These are phyloP conservation scores for Fusarium sp. DNA, from an alignment of 2,329 filamentous ascomycete genomes.

Conservation along the genomic window DNA sequence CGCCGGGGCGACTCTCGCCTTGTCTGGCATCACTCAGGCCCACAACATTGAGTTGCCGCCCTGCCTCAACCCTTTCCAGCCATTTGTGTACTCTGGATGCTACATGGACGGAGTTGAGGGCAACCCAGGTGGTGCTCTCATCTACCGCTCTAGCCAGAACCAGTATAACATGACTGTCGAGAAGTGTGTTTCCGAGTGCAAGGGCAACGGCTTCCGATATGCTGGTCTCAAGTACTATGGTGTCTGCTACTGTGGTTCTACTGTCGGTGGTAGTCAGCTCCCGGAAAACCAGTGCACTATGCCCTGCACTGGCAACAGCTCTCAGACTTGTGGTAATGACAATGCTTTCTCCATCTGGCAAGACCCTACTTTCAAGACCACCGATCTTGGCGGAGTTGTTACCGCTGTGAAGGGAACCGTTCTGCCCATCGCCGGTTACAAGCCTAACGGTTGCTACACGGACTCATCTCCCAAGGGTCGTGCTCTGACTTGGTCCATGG, in stretches of 20 bases:
- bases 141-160: conserved; percentile 59
- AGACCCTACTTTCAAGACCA: conserved; percentile 65
- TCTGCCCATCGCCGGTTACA: conserved; percentile 65
- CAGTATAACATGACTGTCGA: conserved; percentile 63
- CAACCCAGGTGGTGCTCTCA: conserved; percentile 56
- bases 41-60: conserved; percentile 62
- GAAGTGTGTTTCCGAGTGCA: conserved; percentile 65
- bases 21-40: conserved; percentile 58
- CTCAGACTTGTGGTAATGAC: conserved; percentile 64
- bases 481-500: conserved; percentile 62
- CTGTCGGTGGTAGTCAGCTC: conserved; percentile 67
- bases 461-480: conserved; percentile 61
- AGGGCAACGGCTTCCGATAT: conserved; percentile 67
- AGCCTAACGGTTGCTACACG: conserved; percentile 73
- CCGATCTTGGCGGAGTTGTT: conserved; percentile 40
- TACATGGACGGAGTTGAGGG: conserved; percentile 57
- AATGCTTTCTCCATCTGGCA: conserved; percentile 64
- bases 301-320: conserved; percentile 64
- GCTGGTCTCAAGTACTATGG: conserved; percentile 68
- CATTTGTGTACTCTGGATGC: conserved; percentile 66
- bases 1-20: conserved; percentile 57
- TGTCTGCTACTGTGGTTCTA: conserved; percentile 68
- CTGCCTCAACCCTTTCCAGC: conserved; percentile 62
- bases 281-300: conserved; percentile 70
- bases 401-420: conserved; percentile 57